These are phyloP conservation scores for Corynespora cassiicola DNA, from an alignment of 2,329 filamentous ascomycete species.

Conservation along the genomic window DNA sequence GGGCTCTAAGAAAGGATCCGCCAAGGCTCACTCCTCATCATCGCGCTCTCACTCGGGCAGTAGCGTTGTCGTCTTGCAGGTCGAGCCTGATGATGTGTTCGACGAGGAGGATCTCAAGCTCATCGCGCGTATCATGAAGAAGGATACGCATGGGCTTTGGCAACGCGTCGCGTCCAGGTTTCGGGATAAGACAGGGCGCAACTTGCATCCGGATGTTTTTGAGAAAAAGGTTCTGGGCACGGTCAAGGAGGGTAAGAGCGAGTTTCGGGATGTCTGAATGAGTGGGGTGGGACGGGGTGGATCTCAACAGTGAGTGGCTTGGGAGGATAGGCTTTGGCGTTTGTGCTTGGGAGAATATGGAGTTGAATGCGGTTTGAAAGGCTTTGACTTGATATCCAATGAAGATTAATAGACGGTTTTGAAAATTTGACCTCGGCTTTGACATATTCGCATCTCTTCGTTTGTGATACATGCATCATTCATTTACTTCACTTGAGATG, in stretches of 20 bases:
- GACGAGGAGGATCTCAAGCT: constrained; percentile 44
- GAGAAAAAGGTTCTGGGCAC: constrained; percentile 48
- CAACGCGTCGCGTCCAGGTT: constrained; percentile 55
- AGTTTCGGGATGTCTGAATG: background rate
- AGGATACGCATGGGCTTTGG: constrained; percentile 55
- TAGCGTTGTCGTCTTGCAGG: constrained; percentile 19
- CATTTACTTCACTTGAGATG: no score
- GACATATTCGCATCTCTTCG: no score
- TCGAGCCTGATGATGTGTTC: constrained; percentile 36
- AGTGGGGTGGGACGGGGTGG: background rate
- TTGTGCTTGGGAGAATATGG: no score
- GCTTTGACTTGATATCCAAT: no score
- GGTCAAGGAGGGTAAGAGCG: constrained; percentile 12
- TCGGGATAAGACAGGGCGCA: constrained; percentile 56
- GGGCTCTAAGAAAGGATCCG: constrained; percentile 9
- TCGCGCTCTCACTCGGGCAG: constrained; percentile 4
- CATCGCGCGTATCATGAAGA: constrained; percentile 52
- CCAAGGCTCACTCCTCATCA: no score
- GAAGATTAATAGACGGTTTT: no score
- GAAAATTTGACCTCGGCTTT: no score
- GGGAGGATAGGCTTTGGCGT: no score
- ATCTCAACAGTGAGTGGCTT: no score
- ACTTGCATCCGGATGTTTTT: constrained; percentile 51
- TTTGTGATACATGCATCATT: no score
- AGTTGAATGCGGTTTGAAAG: no score